Base-by-base conservation (phyloP, 257 asterid genomes). In the Ophiorrhiza pumila region DNA sequence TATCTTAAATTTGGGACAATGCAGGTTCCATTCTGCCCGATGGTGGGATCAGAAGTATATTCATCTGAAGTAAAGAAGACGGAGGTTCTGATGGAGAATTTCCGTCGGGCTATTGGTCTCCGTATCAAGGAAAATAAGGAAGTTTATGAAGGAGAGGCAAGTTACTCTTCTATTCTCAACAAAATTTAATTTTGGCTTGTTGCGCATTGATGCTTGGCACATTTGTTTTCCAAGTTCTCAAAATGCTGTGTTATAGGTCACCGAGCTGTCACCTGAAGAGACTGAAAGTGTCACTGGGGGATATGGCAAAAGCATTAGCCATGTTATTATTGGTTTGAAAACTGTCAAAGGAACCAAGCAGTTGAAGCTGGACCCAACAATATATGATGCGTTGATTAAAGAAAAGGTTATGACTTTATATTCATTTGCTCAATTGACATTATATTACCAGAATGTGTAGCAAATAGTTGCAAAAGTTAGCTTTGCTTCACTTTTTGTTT, bases 31-130 rank as follows among this genome's bases (percentile, higher is more conserved):
- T 94, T 94, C 84, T 94, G 98, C 77, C 98, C 98, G 45, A 94
- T 94, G 98, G 98, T 94, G 70, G 97, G 98, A 55, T 94, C 98
- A n/a, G 97, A 94, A 85, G 98, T 94, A 39, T 94, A 90, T 81
- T 94, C 98, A 52, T 88, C 98, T 7, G 98, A 94, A 85, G 98
- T 94, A 49, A 94, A 94, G 88, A 94, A 91, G 84, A 91, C 98
- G 7, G 98, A 94, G 87, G 88, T 94, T 74, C 81, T 94, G 67
- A 94, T 94, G 98, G 98, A 94, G 76, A 88, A 88, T 71, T 94
- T 94, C 20, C 84, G 98, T 4, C 86, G 98, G 39, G 98, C 98
- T 77, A 94, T 94, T 86, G 97, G 98, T 62, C 89, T 94, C 34
- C 94, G 98, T 60, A 88, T 91, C 68, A 94, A 94, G 84, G 98